A percentile compares a stretch with the other conserved stretches of the same genome.
Conservation (phyloP, 257 asterid genomes). For the Rhazya stricta region DNA sequence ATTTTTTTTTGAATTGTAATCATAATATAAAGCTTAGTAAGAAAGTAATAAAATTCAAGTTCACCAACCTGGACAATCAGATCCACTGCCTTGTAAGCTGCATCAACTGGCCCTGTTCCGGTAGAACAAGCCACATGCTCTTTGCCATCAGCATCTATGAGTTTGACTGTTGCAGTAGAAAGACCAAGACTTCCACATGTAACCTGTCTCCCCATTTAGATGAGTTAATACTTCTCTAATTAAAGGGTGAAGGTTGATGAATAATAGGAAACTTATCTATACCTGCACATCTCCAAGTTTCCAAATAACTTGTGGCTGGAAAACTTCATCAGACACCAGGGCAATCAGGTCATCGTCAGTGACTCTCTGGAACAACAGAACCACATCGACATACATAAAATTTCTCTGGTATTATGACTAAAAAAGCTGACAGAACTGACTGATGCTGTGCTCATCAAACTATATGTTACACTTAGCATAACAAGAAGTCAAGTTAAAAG, state of each 20-base stretch:
- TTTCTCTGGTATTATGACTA: background rate
- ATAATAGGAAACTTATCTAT: constrained; percentile 6
- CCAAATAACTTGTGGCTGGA: constrained; percentile 84
- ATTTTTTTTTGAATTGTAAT: background rate
- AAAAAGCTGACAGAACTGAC: background rate
- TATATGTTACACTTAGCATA: background rate
- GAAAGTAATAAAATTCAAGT: constrained; percentile 14
- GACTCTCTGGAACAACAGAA: constrained; percentile 42
- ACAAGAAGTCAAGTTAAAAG: background rate
- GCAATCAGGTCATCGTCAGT: constrained; percentile 84
- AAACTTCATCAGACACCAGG: constrained; percentile 76
- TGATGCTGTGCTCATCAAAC: background rate
- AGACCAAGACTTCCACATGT: constrained; percentile 92
- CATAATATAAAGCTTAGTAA: background rate
- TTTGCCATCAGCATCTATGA: constrained; percentile 50
- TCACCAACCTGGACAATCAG: constrained; percentile 64
- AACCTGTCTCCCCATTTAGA: constrained; percentile 42
- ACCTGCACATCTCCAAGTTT: constrained; percentile 80
- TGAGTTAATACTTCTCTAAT: background rate
- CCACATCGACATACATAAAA: too few relatives aligned
- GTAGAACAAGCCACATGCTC: constrained; percentile 78
- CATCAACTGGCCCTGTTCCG: constrained; percentile 98
- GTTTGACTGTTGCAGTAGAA: constrained; percentile 91
- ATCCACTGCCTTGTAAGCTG: constrained; percentile 93
- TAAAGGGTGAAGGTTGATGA: background rate